Conservation (phyloP, 306 rosid species). For the Cyclanthera cordifolia region DNA sequence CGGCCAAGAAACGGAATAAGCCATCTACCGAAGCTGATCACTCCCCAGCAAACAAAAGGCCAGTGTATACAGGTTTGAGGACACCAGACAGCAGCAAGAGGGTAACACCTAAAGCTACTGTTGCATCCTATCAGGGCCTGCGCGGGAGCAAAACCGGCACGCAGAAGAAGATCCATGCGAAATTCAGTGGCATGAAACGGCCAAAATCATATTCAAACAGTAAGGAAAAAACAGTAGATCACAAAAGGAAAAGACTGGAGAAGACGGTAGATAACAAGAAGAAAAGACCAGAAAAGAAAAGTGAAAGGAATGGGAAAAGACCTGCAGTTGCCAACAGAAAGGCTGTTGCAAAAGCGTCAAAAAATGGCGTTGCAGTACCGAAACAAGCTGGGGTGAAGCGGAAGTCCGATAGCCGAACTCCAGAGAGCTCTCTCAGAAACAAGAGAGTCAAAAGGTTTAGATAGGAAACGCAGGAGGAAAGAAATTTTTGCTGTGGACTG, state of each 20-base stretch:
- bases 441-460: conserved; percentile 45
- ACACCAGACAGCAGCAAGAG: conserved; percentile 12
- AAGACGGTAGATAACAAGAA: too few species aligned
- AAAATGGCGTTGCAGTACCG: conserved; percentile 23
- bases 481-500: background rate
- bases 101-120: conserved; percentile 16
- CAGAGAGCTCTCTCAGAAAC: conserved; percentile 35
- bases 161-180: conserved; percentile 9
- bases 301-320: conserved; percentile 43
- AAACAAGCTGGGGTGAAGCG: conserved; percentile 59
- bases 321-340: conserved; percentile 82
- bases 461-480: conserved; percentile 19
- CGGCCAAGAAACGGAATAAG: conserved; percentile 36
- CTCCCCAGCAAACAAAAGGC: conserved; percentile 42
- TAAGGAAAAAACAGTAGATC: background rate
- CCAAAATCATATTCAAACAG: conserved; percentile 11
- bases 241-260: background rate
- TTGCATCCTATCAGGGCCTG: conserved; percentile 64
- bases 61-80: background rate
- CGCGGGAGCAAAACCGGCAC: conserved; percentile 58
- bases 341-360: conserved; percentile 26
- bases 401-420: conserved; percentile 67
- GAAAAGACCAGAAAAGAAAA: too few species aligned
- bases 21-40: conserved; percentile 19
- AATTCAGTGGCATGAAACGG: conserved; percentile 9